Percentiles rank a stretch among this genome's conserved stretches.
phyloP scores from a whole-genome alignment of 2,329 filamentous ascomycete species.

The Arthrobotrys pseudoclavata region DNA sequence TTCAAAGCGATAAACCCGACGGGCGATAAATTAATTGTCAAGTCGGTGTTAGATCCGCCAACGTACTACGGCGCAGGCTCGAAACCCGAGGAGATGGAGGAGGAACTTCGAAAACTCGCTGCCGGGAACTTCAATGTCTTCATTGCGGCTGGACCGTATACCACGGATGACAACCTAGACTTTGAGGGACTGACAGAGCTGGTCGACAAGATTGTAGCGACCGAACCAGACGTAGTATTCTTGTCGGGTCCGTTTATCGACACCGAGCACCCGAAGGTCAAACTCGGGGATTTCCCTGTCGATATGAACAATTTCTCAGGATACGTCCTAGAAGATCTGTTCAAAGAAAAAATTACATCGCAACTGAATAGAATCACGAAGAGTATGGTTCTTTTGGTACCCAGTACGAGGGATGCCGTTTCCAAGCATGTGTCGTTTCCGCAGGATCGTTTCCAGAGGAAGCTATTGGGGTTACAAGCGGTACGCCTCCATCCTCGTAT shows the following conservation, averaged over 20 bases:
- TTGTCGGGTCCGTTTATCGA: slow-evolving; percentile 91
- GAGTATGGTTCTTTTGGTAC: slow-evolving; percentile 72
- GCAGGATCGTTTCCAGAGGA: slow-evolving; percentile 67
- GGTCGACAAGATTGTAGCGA: slow-evolving; percentile 80
- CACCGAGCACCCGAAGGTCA: slow-evolving; percentile 87
- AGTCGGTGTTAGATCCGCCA: slow-evolving; percentile 81
- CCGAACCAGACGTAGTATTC: slow-evolving; percentile 81
- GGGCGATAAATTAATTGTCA: slow-evolving; percentile 84
- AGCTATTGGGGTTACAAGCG: slow-evolving; percentile 53
- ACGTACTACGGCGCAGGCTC: slow-evolving; percentile 82
- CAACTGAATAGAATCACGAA: slow-evolving; percentile 78
- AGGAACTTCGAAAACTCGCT: slow-evolving; percentile 72
- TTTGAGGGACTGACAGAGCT: slow-evolving; percentile 88
- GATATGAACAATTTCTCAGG: slow-evolving; percentile 77
- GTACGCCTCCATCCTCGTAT: slow-evolving; percentile 36
- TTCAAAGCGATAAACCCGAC: slow-evolving; percentile 87
- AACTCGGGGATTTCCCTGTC: slow-evolving; percentile 82
- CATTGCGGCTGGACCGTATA: slow-evolving; percentile 88
- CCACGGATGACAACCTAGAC: slow-evolving; percentile 89
- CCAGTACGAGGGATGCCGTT: slow-evolving; percentile 84
- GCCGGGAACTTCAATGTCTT: slow-evolving; percentile 80
- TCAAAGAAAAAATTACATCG: slow-evolving; percentile 82
- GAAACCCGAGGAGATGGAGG: slow-evolving; percentile 74
- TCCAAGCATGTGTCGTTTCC: slow-evolving; percentile 90
- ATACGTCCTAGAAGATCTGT: slow-evolving; percentile 80